A percentile compares a stretch with the other conserved stretches of the same genome.
phyloP scores from a whole-genome alignment of 1,284 basidiomycete genomes.

The Boletus mariae region DNA sequence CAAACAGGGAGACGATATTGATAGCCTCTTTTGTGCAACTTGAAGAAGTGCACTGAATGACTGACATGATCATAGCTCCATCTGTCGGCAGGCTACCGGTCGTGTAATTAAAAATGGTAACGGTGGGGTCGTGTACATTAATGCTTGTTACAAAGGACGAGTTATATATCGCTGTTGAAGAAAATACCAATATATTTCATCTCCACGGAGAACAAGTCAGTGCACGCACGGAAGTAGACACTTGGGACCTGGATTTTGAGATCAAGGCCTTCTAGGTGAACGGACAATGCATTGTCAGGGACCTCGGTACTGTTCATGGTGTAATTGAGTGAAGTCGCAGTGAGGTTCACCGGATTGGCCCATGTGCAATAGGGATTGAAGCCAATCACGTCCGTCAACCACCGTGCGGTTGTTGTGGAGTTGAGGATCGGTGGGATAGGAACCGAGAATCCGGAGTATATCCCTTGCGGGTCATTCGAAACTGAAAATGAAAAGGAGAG shows the following conservation, averaged over 20 bases:
- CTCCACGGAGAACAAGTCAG: not conserved
- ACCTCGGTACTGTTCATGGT: conserved; percentile 13
- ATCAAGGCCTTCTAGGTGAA: conserved; percentile 4
- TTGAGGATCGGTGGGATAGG: conserved; percentile 10
- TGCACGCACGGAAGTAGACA: conserved; percentile 12
- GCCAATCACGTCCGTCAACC: conserved; percentile 22
- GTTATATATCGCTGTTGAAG: conserved; percentile 2
- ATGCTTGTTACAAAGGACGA: conserved; percentile 12
- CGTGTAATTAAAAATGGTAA: conserved; percentile 8
- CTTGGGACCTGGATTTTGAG: conserved; percentile 10
- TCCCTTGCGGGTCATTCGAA: conserved; percentile 8
- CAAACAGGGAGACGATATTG: conserved; percentile 8
- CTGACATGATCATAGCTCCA: conserved; percentile 12
- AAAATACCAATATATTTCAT: not conserved
- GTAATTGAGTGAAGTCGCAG: conserved; percentile 7
- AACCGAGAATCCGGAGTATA: conserved; percentile 11
- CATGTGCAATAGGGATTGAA: conserved; percentile 21
- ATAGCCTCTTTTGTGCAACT: conserved; percentile 7
- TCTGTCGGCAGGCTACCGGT: conserved; percentile 11
- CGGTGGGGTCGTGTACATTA: conserved; percentile 10
- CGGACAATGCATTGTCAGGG: conserved; percentile 3
- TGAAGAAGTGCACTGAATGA: conserved; percentile 11
- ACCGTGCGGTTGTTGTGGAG: conserved; percentile 15
- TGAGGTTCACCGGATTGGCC: conserved; percentile 19
- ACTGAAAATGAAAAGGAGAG: conserved; percentile 12